Evolutionary conservation across 2,329 filamentous ascomycete genomes (phyloP).

Genomic region (Ustulina deusta): DNA sequence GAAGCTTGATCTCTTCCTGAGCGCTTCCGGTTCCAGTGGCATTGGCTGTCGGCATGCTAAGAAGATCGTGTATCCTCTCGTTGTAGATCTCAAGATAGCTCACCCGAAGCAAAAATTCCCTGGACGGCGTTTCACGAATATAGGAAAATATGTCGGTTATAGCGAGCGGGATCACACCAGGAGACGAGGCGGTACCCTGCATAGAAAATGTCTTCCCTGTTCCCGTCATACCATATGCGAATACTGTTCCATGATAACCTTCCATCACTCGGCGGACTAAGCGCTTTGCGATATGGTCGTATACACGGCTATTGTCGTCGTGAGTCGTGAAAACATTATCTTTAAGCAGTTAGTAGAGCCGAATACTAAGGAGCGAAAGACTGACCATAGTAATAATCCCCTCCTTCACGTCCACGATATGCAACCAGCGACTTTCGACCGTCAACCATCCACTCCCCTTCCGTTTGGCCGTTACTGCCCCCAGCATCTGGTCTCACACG

Average conservation of each 20-base stretch:
- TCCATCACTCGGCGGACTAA: conserved; percentile 98
- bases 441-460: conserved; percentile 93
- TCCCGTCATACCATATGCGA: conserved; percentile 98
- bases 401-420: conserved; percentile 88
- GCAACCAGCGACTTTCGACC: conserved; percentile 83
- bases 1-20: conserved; percentile 95
- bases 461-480: conserved; percentile 69
- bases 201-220: conserved; percentile 99
- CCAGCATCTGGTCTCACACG: conserved; percentile 86
- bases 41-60: conserved; percentile 76
- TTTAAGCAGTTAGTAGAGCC: conserved; percentile 52
- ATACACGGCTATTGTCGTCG: conserved; percentile 94
- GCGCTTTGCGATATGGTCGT: conserved; percentile 93
- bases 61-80: conserved; percentile 93
- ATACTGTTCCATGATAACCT: conserved; percentile 97
- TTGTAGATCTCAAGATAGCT: conserved; percentile 99
- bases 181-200: conserved; percentile 96
- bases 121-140: conserved; percentile 93
- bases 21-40: conserved; percentile 65
- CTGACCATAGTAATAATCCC: conserved; percentile 92
- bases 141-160: conserved; percentile 99
- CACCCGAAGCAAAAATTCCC: conserved; percentile 93
- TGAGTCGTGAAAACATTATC: conserved; percentile 97
- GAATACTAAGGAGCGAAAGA: conserved; percentile 32
- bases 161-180: conserved; percentile 94